A percentile compares a stretch with the other conserved stretches of the same genome.
Conservation (phyloP, 2,329 filamentous ascomycete species). For the Aspergillus caelatus region DNA sequence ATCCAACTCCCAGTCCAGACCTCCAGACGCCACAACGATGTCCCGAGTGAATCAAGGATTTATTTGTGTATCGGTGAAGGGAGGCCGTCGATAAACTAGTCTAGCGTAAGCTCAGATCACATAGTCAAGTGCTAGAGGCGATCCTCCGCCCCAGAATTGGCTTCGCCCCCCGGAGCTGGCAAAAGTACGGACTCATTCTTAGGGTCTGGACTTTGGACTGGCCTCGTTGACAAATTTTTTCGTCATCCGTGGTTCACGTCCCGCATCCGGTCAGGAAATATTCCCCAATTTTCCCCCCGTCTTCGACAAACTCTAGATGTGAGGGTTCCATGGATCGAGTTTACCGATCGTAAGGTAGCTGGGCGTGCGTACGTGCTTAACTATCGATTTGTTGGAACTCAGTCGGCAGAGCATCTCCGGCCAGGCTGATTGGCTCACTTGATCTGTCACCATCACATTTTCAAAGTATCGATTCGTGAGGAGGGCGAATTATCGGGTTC, state of each 20-base stretch:
- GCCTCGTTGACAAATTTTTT: not conserved
- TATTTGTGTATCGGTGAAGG: slow-evolving; percentile 10
- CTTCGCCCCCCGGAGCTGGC: not conserved
- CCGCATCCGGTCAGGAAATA: not conserved
- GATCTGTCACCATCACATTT: slow-evolving; percentile 2
- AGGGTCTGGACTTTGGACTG: not conserved
- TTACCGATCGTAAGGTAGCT: not conserved
- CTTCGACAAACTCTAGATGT: not conserved
- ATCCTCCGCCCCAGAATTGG: slow-evolving; percentile 10
- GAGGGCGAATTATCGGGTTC: not conserved
- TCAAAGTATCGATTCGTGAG: not conserved
- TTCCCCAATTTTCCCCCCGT: not conserved
- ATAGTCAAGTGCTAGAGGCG: slow-evolving; percentile 6
- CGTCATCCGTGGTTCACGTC: not conserved
- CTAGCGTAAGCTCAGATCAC: slow-evolving; percentile 17
- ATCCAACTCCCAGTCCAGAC: not conserved
- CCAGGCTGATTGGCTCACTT: slow-evolving; percentile 1
- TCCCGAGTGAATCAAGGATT: not conserved
- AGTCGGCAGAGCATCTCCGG: slow-evolving; percentile 5
- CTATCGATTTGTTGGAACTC: not conserved
- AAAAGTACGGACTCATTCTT: slow-evolving; percentile 10
- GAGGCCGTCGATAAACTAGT: slow-evolving; percentile 16
- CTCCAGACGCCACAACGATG: not conserved
- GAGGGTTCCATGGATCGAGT: not conserved
- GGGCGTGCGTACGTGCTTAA: not conserved